Evolutionary conservation across 768 basidiomycete species (phyloP).

Genomic region (Macrolepiota albuminosa): DNA sequence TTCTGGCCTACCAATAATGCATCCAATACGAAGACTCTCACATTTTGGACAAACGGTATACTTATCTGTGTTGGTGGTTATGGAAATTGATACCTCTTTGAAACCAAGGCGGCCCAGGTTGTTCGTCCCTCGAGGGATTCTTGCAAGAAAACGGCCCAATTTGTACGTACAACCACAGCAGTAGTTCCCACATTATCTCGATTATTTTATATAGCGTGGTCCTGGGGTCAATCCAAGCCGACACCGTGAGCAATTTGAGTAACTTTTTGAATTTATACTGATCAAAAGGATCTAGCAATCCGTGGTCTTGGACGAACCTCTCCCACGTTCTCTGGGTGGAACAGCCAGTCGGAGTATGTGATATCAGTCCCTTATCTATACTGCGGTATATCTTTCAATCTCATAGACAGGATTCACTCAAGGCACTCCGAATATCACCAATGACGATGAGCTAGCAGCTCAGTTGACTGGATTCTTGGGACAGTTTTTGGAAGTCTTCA

Average conservation of each 20-base stretch:
- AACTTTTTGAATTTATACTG: not conserved
- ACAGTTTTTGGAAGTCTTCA: slow-evolving; percentile 64
- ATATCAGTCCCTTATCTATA: not conserved
- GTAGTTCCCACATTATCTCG: slow-evolving; percentile 3
- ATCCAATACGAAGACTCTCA: slow-evolving; percentile 52
- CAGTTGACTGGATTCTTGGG: slow-evolving; percentile 48
- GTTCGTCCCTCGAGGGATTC: slow-evolving; percentile 62
- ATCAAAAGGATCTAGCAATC: slow-evolving; percentile 35
- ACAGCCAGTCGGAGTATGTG: slow-evolving; percentile 59
- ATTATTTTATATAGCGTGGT: slow-evolving; percentile 28
- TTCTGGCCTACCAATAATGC: slow-evolving; percentile 66
- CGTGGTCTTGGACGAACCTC: slow-evolving; percentile 67
- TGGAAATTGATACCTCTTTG: slow-evolving; percentile 20
- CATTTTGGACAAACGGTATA: slow-evolving; percentile 56
- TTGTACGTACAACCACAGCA: slow-evolving; percentile 27
- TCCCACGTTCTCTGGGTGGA: slow-evolving; percentile 66
- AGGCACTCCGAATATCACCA: slow-evolving; percentile 56
- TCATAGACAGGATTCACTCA: slow-evolving; percentile 62
- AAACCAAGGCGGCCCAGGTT: slow-evolving; percentile 61
- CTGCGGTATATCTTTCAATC: not conserved
- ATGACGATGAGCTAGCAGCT: slow-evolving; percentile 54
- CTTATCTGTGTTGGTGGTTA: not conserved
- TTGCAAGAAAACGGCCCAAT: slow-evolving; percentile 65
- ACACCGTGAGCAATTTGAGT: slow-evolving; percentile 20
- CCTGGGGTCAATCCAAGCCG: slow-evolving; percentile 42